These are phyloP conservation scores for Eimeria necatrix DNA, from an alignment of 169 alveolate genomes.

Conservation along the genomic window DNA sequence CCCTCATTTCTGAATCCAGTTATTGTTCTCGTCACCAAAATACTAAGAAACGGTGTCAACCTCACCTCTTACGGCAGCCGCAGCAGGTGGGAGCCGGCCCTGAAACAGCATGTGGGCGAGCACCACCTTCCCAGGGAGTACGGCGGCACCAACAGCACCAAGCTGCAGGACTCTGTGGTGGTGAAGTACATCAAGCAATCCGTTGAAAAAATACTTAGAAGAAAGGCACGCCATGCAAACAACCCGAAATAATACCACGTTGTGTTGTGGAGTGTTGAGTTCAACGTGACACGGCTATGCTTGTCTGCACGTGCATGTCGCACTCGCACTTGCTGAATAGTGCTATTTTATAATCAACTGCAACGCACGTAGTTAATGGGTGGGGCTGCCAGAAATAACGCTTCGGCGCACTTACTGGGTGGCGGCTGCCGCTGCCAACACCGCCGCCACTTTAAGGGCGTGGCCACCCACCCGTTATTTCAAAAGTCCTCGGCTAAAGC, in stretches of 20 bases:
- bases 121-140: background rate
- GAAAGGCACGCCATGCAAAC: background rate
- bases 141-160: constrained; percentile 3
- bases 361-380: too few relatives aligned
- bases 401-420: too few relatives aligned
- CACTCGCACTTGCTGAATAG: background rate
- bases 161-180: background rate
- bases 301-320: too few relatives aligned
- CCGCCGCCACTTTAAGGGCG: too few relatives aligned
- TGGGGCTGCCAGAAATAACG: too few relatives aligned
- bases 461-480: too few relatives aligned
- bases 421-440: too few relatives aligned
- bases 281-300: too few relatives aligned
- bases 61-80: background rate
- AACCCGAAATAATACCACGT: background rate
- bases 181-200: background rate
- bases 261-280: too few relatives aligned
- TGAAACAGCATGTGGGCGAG: background rate
- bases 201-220: background rate
- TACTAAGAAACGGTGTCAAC: background rate
- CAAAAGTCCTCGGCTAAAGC: too few relatives aligned
- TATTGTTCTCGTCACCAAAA: background rate
- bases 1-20: background rate
- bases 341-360: background rate
- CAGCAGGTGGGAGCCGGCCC: background rate